Evolutionary conservation across 1,139 yeast species (phyloP), one percentile per base, ranked within the genome.

Genomic region (Meyerozyma smithsonii): DNA sequence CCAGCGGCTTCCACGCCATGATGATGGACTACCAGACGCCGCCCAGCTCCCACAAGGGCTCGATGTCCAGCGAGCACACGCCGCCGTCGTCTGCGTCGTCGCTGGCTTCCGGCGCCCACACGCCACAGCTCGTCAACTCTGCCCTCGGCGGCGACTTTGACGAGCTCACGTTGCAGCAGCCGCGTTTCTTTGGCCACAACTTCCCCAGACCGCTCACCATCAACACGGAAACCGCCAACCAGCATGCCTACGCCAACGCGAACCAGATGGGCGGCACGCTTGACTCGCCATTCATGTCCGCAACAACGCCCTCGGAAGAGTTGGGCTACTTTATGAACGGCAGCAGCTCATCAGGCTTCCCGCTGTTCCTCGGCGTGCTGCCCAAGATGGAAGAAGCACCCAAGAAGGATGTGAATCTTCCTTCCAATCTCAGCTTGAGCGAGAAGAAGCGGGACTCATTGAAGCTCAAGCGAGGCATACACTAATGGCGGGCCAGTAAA

Each of bases 381-480:
- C 42, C 15, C 46, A 37, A 38, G 32, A 38, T 23, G 43, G 52
- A 24, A 42, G 46, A 43, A 43, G 55, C 19, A 37, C 41, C 24
- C 35, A 42, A 11, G 36, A 55, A 11, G 46, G 44, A 42, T 38
- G 55, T 61, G 28, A 55, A 51, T 39, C 48, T 65, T 37, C 66
- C 68, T 10, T 44, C 55, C 16, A 64, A 62, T 41, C 55, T 61
- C 37, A 64, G 66, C 38, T 56, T 70, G 42, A 68, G 73, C 50
- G 76, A 71, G 43, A 71, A 69, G 56, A 71, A 71, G 56, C 59
- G 77, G 44, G 77, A 71, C 42, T 66, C 74, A 19, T 61, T 71
- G 46, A 71, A 70, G 48, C 54, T 71, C 58, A 71, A 71, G 49
- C 60, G 77, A 54, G 77, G 77, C 26, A 71, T 71, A 26, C 73